phyloP scores from a whole-genome alignment of 768 basidiomycete genomes.

The Brasilioporus rufonigricans region DNA sequence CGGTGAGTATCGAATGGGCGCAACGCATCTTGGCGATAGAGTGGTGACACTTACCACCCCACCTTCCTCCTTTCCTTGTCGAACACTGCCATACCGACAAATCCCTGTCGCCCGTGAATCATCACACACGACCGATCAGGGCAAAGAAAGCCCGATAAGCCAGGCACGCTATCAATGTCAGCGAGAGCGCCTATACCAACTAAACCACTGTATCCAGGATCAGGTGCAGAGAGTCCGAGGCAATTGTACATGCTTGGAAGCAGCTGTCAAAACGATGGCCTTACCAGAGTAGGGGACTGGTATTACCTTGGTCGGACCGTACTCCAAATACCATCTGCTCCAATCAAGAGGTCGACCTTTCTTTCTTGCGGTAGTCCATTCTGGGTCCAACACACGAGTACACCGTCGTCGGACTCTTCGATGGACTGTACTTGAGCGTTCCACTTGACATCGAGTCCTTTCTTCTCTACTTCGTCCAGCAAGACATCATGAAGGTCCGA shows the following conservation, averaged over 20 bases:
- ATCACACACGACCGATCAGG: constrained; percentile 27
- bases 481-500: constrained; percentile 33
- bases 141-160: constrained; percentile 19
- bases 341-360: constrained; percentile 31
- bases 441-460: constrained; percentile 20
- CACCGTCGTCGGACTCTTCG: constrained; percentile 24
- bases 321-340: constrained; percentile 34
- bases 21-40: not conserved
- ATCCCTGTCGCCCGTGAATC: constrained; percentile 27
- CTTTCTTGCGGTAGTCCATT: constrained; percentile 17
- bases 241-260: constrained; percentile 21
- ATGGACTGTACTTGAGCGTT: constrained; percentile 21
- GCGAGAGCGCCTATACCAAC: constrained; percentile 23
- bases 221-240: constrained; percentile 17
- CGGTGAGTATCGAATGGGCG: not conserved
- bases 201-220: constrained; percentile 30
- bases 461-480: constrained; percentile 27
- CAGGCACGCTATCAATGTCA: constrained; percentile 17
- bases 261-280: not conserved
- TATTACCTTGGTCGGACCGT: constrained; percentile 23
- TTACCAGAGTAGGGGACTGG: not conserved
- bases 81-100: constrained; percentile 27
- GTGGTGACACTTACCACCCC: constrained; percentile 19
- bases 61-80: constrained; percentile 25
- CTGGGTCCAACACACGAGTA: constrained; percentile 28